Conservation (phyloP, 164 flowering plant species). For the Akebia trifoliata region DNA sequence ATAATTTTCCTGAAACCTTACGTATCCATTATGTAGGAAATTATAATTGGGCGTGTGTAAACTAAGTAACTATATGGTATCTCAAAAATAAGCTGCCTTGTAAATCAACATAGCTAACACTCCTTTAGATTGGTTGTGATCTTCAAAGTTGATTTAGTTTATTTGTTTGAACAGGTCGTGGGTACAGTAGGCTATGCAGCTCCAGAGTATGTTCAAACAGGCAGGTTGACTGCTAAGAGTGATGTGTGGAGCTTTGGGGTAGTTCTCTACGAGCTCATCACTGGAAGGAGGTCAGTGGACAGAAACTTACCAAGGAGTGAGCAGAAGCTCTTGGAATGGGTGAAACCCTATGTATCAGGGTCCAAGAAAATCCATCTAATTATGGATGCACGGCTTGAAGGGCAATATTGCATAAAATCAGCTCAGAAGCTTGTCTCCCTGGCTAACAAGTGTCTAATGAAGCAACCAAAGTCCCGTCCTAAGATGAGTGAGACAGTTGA, state of each 20-base stretch:
- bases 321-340: slow-evolving; percentile 94
- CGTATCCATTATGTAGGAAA: too few species aligned
- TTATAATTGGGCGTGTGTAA: too few species aligned
- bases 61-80: too few species aligned
- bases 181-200: slow-evolving; percentile 97
- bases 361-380: slow-evolving; percentile 67
- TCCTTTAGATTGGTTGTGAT: too few species aligned
- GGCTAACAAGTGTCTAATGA: slow-evolving; percentile 78
- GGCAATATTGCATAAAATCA: slow-evolving; percentile 53
- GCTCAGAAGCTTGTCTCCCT: slow-evolving; percentile 63
- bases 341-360: slow-evolving; percentile 71
- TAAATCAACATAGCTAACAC: too few species aligned
- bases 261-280: slow-evolving; percentile 85
- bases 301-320: slow-evolving; percentile 75
- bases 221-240: slow-evolving; percentile 76
- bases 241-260: slow-evolving; percentile 99
- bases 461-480: slow-evolving; percentile 76
- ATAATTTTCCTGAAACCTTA: too few species aligned
- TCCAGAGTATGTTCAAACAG: slow-evolving; percentile 91
- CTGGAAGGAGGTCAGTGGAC: slow-evolving; percentile 85
- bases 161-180: slow-evolving; percentile 51
- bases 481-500: slow-evolving; percentile 89
- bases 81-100: too few species aligned
- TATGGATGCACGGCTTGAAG: slow-evolving; percentile 72
- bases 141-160: background rate